phyloP scores from a whole-genome alignment of 371 early-diverging fungal species.

The Dichotomocladium elegans region DNA sequence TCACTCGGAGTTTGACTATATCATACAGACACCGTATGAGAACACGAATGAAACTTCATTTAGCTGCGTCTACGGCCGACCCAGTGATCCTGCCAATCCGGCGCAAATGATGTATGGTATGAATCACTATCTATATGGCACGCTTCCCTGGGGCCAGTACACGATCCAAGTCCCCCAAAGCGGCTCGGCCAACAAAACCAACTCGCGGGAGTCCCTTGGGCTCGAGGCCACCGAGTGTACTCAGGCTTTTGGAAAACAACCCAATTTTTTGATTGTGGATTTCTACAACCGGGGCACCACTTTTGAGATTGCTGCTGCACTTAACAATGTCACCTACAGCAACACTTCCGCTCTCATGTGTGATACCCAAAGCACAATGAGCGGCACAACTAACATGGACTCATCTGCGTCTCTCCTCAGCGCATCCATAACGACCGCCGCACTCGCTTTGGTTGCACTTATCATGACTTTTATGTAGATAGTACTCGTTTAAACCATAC shows the following conservation, averaged over 20 bases:
- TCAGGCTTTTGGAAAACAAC: slow-evolving; percentile 45
- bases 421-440: not conserved
- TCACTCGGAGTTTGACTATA: slow-evolving; percentile 48
- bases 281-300: slow-evolving; percentile 66
- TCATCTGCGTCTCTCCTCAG: not conserved
- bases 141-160: slow-evolving; percentile 22
- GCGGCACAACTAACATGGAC: not conserved
- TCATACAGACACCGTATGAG: slow-evolving; percentile 58
- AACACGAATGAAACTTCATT: slow-evolving; percentile 38
- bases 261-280: slow-evolving; percentile 74
- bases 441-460: not conserved
- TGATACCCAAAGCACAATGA: not conserved
- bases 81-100: slow-evolving; percentile 26
- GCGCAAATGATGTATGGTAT: slow-evolving; percentile 51
- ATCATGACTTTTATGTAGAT: slow-evolving; percentile 8
- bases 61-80: slow-evolving; percentile 53
- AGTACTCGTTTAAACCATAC: too few relatives aligned
- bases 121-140: slow-evolving; percentile 57
- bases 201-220: slow-evolving; percentile 34
- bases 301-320: slow-evolving; percentile 48
- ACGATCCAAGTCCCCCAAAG: slow-evolving; percentile 49
- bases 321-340: slow-evolving; percentile 62
- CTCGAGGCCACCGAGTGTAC: slow-evolving; percentile 42
- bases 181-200: slow-evolving; percentile 46
- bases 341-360: slow-evolving; percentile 3